Evolutionary conservation across 2,329 filamentous ascomycete genomes (phyloP), one percentile per base, ranked within the genome.

Genomic region (Trichoderma brevicompactum): DNA sequence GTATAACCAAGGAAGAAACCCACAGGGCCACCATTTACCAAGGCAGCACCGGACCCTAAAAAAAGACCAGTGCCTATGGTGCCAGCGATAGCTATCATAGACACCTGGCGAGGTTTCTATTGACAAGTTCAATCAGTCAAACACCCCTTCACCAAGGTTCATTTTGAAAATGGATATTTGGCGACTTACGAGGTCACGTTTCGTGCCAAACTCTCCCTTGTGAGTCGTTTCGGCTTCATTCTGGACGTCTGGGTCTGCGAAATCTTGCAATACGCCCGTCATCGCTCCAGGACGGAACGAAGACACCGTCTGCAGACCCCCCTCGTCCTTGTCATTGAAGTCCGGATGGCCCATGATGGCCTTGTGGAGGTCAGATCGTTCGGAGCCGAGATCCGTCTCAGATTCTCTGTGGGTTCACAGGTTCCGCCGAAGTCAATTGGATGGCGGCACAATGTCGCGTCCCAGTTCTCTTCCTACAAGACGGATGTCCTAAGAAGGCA

Each of bases 11-110:
- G 41, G 41, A 69, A 68, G 58, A 66, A 65, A 5, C 67, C 67
- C 15, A 68, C 63, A 7, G 67, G 67, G 6, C 67, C 67, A 3
- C 50, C 67, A 13, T 59, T 68, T 5, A 66, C 66, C 7, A 69
- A 41, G 6, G 67, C 54, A 54, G 60, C 66, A 28, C 69, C 69
- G 23, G 68, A 68, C 13, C 69, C 69, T 4, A 71, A 65, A 48
- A 71, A 71, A 23, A 71, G 69, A 23, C 75, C 75, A 7, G 72
- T 73, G 2, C 79, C 79, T 17, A 80, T 74, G 3, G 77, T 80
- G 8, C 78, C 79, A 6, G 77, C 79, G 17, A 80, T 71, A 2
- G 75, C 78, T 56, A 83, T 80, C 71, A 73, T 72, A 32, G 70
- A 70, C 7, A 72, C 68, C 64, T 72, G 71, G 9, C 71, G 71